Evolutionary conservation across 2,329 filamentous ascomycete genomes (phyloP).

Genomic region (Graphilbum fragrans): DNA sequence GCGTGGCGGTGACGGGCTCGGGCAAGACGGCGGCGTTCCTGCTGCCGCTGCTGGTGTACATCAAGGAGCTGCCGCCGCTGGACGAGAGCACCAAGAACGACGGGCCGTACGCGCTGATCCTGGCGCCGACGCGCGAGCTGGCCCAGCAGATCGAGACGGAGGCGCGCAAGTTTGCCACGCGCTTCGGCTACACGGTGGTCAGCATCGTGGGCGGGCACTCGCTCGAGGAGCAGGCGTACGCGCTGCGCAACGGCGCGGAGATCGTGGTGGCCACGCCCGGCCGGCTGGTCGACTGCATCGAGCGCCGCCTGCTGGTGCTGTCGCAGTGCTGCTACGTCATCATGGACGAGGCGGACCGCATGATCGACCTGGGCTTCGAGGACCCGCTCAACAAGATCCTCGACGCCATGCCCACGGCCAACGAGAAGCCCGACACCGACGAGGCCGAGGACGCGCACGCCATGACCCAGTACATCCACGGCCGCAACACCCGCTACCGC

Average conservation of each 20-base stretch:
- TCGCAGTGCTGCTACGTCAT: slow-evolving; percentile 97
- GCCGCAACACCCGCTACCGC: slow-evolving; percentile 58
- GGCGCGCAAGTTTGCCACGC: slow-evolving; percentile 81
- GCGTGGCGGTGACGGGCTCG: slow-evolving; percentile 94
- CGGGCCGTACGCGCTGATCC: slow-evolving; percentile 91
- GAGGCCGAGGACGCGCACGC: slow-evolving; percentile 73
- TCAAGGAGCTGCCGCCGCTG: slow-evolving; percentile 75
- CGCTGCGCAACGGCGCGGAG: slow-evolving; percentile 82
- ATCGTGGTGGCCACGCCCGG: slow-evolving; percentile 98
- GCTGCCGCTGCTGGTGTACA: slow-evolving; percentile 85
- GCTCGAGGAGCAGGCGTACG: slow-evolving; percentile 85
- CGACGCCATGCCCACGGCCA: slow-evolving; percentile 79
- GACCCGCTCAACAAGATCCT: slow-evolving; percentile 97
- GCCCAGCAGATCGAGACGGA: slow-evolving; percentile 96
- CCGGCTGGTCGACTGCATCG: slow-evolving; percentile 93
- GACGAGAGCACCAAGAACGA: slow-evolving; percentile 83
- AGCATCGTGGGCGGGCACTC: slow-evolving; percentile 97
- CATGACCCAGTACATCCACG: slow-evolving; percentile 72
- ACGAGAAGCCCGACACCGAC: slow-evolving; percentile 91
- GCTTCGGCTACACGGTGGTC: slow-evolving; percentile 86
- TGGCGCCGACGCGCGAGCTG: slow-evolving; percentile 92
- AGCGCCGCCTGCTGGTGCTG: slow-evolving; percentile 79
- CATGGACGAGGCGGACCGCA: slow-evolving; percentile 98
- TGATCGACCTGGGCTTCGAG: slow-evolving; percentile 98
- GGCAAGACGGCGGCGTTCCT: slow-evolving; percentile 97